A percentile compares a stretch with the other conserved stretches of the same genome.
Evolutionary conservation across 257 asterid species (phyloP).

Genomic region (Solanum pinnatisectum): DNA sequence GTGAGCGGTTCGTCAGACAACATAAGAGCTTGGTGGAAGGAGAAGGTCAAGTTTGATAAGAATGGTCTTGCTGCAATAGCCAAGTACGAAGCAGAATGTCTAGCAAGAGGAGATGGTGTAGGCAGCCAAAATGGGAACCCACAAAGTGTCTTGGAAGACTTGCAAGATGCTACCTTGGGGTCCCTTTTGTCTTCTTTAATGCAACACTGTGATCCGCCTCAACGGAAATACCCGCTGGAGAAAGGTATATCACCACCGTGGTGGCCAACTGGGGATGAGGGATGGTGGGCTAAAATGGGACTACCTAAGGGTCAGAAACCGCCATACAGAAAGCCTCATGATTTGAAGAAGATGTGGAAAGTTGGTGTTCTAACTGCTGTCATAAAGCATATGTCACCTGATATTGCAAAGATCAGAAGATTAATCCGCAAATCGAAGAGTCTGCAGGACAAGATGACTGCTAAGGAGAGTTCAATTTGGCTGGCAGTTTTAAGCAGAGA

Average conservation of each 20-base stretch:
- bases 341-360: conserved; percentile 66
- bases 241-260: conserved; percentile 56
- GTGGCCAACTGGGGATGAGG: conserved; percentile 79
- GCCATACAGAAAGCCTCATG: conserved; percentile 60
- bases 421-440: conserved; percentile 61
- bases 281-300: conserved; percentile 50
- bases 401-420: conserved; percentile 62
- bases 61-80: conserved; percentile 66
- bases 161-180: conserved; percentile 64
- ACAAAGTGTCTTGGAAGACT: conserved; percentile 31
- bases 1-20: conserved; percentile 67
- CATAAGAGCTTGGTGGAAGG: conserved; percentile 76
- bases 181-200: conserved; percentile 58
- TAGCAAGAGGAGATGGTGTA: conserved; percentile 16
- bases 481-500: conserved; percentile 61
- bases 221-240: conserved; percentile 52
- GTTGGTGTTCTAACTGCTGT: conserved; percentile 64
- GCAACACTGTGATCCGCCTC: conserved; percentile 72
- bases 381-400: conserved; percentile 83
- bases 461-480: conserved; percentile 84
- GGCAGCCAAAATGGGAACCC: conserved; percentile 25
- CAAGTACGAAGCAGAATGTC: conserved; percentile 47
- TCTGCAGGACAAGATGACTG: conserved; percentile 91
- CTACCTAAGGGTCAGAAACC: conserved; percentile 45
- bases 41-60: conserved; percentile 54